A percentile compares a stretch with the other conserved stretches of the same genome.
Evolutionary conservation across 108 stramenopile genomes (phyloP).

Genomic region (Cylindrotheca fusiformis): DNA sequence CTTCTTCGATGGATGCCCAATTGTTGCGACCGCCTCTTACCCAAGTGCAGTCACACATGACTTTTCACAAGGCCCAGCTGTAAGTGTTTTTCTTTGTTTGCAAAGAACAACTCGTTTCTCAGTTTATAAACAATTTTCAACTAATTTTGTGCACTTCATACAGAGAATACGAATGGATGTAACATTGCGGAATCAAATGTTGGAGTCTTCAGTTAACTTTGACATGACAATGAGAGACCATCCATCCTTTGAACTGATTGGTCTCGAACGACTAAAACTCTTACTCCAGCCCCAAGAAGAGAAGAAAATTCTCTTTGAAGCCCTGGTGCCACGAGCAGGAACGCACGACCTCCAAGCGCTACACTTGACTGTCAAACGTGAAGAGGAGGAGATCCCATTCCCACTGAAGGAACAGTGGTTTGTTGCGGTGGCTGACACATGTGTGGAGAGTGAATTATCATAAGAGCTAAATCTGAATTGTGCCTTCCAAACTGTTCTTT

Average conservation of each 20-base stretch:
- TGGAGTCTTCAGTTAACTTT: slow-evolving; percentile 53
- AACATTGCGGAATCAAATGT: slow-evolving; percentile 55
- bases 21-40: slow-evolving; percentile 54
- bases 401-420: slow-evolving; percentile 18
- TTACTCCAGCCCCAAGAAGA: slow-evolving; percentile 53
- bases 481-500: too few species aligned
- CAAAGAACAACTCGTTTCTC: neutral
- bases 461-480: too few species aligned
- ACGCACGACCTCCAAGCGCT: slow-evolving; percentile 70
- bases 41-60: slow-evolving; percentile 49
- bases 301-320: slow-evolving; percentile 59
- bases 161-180: slow-evolving; percentile 52
- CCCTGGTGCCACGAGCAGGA: slow-evolving; percentile 49
- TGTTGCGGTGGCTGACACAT: slow-evolving; percentile 8
- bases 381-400: slow-evolving; percentile 1
- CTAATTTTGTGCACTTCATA: too few species aligned
- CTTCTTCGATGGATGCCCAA: slow-evolving; percentile 56
- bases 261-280: slow-evolving; percentile 38
- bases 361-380: slow-evolving; percentile 8
- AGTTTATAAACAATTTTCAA: neutral
- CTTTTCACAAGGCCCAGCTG: slow-evolving; percentile 56
- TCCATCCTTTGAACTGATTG: slow-evolving; percentile 57
- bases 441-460: neutral
- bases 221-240: slow-evolving; percentile 48
- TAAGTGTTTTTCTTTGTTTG: slow-evolving; percentile 9